A percentile compares a stretch with the other conserved stretches of the same genome.
phyloP scores from a whole-genome alignment of 1,284 basidiomycete species.

The Meira miltonrushii region DNA sequence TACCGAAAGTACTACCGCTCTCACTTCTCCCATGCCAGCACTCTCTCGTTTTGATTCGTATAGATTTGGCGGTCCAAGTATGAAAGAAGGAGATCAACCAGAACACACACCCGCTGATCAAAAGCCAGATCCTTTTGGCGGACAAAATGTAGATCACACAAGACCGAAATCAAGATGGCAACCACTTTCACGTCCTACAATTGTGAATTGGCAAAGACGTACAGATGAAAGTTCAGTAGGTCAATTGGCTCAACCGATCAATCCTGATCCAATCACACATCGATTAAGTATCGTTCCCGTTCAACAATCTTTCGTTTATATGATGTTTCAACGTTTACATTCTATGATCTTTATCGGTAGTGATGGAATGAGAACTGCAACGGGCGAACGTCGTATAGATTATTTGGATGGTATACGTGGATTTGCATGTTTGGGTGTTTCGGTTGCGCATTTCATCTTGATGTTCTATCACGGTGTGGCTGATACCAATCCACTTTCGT shows the following conservation, averaged over 20 bases:
- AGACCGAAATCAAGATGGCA: not conserved
- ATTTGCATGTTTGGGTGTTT: slow-evolving; percentile 43
- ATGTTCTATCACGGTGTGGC: slow-evolving; percentile 43
- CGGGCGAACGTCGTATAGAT: slow-evolving; percentile 22
- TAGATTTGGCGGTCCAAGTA: not conserved
- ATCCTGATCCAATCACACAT: not conserved
- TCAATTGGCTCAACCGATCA: slow-evolving; percentile 6
- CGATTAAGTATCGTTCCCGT: slow-evolving; percentile 2
- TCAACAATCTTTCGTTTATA: slow-evolving; percentile 4
- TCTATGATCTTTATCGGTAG: slow-evolving; percentile 8
- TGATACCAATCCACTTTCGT: slow-evolving; percentile 13
- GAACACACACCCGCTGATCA: not conserved
- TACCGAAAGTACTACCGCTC: not conserved
- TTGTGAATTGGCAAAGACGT: not conserved
- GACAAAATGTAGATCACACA: not conserved
- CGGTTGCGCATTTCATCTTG: slow-evolving; percentile 44
- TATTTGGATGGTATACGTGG: slow-evolving; percentile 44
- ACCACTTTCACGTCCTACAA: not conserved
- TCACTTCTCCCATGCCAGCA: not conserved
- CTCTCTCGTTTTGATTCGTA: not conserved
- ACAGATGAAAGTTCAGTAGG: not conserved
- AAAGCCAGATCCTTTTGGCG: not conserved
- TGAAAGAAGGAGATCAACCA: not conserved
- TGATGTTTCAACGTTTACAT: not conserved
- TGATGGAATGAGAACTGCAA: slow-evolving; percentile 6